These are phyloP conservation scores for Candida pseudoviswanathii DNA, from an alignment of 1,139 yeast genomes.

Conservation along the genomic window DNA sequence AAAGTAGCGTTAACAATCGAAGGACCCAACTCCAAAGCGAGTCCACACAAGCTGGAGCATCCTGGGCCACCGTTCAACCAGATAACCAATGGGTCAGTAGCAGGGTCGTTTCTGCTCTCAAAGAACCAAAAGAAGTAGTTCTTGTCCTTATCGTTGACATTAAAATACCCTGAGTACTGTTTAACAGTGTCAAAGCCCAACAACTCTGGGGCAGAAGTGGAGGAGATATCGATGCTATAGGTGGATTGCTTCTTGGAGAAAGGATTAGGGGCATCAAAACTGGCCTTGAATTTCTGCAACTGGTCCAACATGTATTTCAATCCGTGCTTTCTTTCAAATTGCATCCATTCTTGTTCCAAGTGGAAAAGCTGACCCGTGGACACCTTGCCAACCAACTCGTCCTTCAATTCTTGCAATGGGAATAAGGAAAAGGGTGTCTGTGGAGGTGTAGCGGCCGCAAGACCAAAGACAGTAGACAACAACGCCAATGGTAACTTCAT, in stretches of 20 bases:
- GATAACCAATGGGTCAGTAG: slow-evolving; percentile 33
- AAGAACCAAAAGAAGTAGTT: slow-evolving; percentile 50
- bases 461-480: not conserved
- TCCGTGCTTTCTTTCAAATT: slow-evolving; percentile 1
- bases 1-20: slow-evolving; percentile 26
- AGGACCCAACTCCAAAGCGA: slow-evolving; percentile 37
- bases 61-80: slow-evolving; percentile 75
- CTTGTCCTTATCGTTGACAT: slow-evolving; percentile 67
- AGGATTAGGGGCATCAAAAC: not conserved
- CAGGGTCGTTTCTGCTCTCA: slow-evolving; percentile 38
- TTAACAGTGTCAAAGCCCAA: slow-evolving; percentile 72
- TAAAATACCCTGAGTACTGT: slow-evolving; percentile 81
- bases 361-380: not conserved
- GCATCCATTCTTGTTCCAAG: slow-evolving; percentile 2
- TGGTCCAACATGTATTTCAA: not conserved
- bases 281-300: not conserved
- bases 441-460: slow-evolving; percentile 1
- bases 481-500: slow-evolving; percentile 2
- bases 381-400: slow-evolving; percentile 5
- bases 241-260: not conserved
- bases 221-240: slow-evolving; percentile 1
- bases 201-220: slow-evolving; percentile 37
- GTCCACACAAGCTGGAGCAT: slow-evolving; percentile 54
- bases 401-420: slow-evolving; percentile 6
- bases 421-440: slow-evolving; percentile 5